These are phyloP conservation scores for Rosa chinensis DNA, from an alignment of 306 rosid genomes.

Conservation along the genomic window DNA sequence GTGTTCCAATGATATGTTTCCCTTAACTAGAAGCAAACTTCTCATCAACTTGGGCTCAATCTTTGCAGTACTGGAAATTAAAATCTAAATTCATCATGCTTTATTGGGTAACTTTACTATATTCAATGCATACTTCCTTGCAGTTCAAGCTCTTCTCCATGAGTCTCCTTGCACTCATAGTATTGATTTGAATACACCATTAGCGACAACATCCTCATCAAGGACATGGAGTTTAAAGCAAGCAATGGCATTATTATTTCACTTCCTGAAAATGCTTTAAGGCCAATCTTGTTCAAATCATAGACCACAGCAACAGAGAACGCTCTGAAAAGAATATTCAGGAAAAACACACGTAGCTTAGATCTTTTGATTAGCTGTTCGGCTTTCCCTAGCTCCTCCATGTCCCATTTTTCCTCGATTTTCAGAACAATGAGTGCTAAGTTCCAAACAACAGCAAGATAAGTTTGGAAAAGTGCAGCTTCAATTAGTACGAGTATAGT, in stretches of 20 bases:
- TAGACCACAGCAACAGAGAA: neutral
- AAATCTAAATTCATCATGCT: too few relatives aligned
- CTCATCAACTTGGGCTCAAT: neutral
- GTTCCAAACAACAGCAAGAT: constrained; percentile 24
- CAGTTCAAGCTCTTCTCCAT: constrained; percentile 34
- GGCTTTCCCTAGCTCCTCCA: constrained; percentile 27
- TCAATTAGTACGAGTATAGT: neutral
- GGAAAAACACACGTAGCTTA: constrained; percentile 18
- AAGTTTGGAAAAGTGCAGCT: neutral
- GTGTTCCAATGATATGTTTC: neutral
- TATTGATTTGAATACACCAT: constrained; percentile 25
- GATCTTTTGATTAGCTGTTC: constrained; percentile 16
- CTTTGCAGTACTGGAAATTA: too few relatives aligned
- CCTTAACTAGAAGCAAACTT: neutral
- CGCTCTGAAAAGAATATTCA: constrained; percentile 24
- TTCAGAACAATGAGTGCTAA: constrained; percentile 23
- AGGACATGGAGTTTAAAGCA: neutral
- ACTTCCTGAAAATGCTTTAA: neutral
- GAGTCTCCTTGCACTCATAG: constrained; percentile 27
- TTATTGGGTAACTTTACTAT: too few relatives aligned
- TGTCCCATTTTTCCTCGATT: constrained; percentile 26
- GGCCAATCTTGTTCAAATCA: neutral
- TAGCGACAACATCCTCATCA: constrained; percentile 13
- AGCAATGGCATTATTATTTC: neutral
- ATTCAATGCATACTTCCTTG: neutral